Base-by-base conservation (phyloP, 306 rosid species). In the Acacia melanoxylon region DNA sequence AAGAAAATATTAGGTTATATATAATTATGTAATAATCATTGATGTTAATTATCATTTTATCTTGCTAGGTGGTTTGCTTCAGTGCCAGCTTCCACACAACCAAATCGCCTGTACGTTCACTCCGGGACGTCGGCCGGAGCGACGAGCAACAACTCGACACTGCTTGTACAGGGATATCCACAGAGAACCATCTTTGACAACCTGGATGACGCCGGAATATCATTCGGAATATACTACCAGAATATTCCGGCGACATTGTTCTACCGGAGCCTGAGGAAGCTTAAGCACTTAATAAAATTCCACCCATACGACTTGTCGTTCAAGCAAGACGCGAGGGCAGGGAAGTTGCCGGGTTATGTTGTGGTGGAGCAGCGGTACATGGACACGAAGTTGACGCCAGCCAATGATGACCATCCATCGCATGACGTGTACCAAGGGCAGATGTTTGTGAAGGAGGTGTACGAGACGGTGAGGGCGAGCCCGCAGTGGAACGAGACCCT, bases 391-490 rank as follows among this genome's bases (percentile, higher is more conserved):
- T 0, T 62, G 14, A 7, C 76, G 1, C 95, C 98, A 0, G 98
- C 91, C 5, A 95, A 89, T n/a, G 98, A 95, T 8, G 98, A 95
- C 8, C 98, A 95, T 44, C 98, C 97, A 0, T 95, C 98, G 13
- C 98, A 93, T 46, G 98, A 95, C 65, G 98, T 95, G 72, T 90
- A 87, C 78, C 79, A 89, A 17, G 98, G 98, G 4, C 98, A 95
- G 74, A 81, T 75, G 94, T 87, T 95, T 19, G 91, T 95, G 72
- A 93, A 95, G 90, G 98, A 93, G 86, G 95, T 93, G 76, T 95
- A 95, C 76, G 98, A 95, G 86, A 84, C 91, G 6, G 78, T 95
- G 46, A 86, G 98, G 89, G 90, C 93, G 0, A 89, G 97, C 80
- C 98, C 95, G 56, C 98, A 88, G 82, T 95, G 98, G 98, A 95